Evolutionary conservation across 2,329 filamentous ascomycete genomes (phyloP).

Genomic region (Fusarium luffae): DNA sequence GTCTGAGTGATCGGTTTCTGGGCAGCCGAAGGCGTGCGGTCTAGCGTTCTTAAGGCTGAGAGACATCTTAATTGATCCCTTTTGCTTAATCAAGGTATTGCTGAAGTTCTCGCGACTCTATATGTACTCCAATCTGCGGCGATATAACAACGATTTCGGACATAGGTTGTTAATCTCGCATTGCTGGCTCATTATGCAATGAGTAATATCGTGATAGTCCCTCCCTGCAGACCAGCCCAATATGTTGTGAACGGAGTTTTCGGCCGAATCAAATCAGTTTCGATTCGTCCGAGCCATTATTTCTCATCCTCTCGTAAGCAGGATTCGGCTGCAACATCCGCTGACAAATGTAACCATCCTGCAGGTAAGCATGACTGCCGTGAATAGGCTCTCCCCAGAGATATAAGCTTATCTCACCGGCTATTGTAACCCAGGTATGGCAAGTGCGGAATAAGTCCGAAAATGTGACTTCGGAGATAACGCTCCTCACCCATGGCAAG

Average conservation of each 20-base stretch:
- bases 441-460: background rate
- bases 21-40: background rate
- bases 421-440: accelerated
- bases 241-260: too few relatives aligned
- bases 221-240: too few relatives aligned
- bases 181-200: too few relatives aligned
- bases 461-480: background rate
- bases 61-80: background rate
- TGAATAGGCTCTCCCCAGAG: background rate
- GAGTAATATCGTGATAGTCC: too few relatives aligned
- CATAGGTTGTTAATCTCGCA: too few relatives aligned
- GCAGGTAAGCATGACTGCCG: too few relatives aligned
- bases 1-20: background rate
- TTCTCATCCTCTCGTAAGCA: background rate
- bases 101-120: too few relatives aligned
- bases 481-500: background rate
- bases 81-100: too few relatives aligned
- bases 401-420: background rate
- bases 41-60: background rate
- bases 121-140: too few relatives aligned
- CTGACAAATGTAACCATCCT: background rate
- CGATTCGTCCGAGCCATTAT: background rate
- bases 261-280: background rate
- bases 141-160: too few relatives aligned
- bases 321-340: background rate